These are phyloP conservation scores for Ceratobasidium papillatum DNA, from an alignment of 1,284 basidiomycete species.

Conservation along the genomic window DNA sequence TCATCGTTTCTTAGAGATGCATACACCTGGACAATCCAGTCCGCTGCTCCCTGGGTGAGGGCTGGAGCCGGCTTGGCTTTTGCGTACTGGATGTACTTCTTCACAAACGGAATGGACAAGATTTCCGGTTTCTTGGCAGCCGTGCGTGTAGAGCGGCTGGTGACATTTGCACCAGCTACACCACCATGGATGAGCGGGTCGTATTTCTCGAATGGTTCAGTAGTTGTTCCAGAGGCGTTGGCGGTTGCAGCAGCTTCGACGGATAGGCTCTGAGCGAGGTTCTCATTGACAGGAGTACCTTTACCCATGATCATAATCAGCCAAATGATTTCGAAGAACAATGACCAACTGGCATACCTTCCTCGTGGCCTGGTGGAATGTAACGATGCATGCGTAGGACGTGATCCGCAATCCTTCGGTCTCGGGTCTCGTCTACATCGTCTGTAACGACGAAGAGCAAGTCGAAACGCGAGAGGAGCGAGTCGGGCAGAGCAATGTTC, in stretches of 20 bases:
- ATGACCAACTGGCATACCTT: conserved; percentile 66
- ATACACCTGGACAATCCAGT: conserved; percentile 94
- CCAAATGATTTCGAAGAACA: neutral
- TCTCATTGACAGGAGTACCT: conserved; percentile 82
- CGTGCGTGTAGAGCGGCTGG: conserved; percentile 36
- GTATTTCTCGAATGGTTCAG: conserved; percentile 93
- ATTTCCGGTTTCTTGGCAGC: conserved; percentile 77
- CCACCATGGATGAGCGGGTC: conserved; percentile 95
- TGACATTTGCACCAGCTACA: conserved; percentile 55
- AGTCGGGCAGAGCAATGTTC: conserved; percentile 98
- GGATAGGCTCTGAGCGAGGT: conserved; percentile 84
- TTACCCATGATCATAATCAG: neutral
- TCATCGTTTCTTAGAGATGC: conserved; percentile 92
- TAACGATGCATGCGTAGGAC: conserved; percentile 98
- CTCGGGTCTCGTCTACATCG: conserved; percentile 94
- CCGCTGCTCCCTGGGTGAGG: conserved; percentile 92
- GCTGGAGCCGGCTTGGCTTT: conserved; percentile 87
- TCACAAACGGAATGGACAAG: conserved; percentile 92
- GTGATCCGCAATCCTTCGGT: conserved; percentile 96
- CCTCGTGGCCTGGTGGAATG: conserved; percentile 94
- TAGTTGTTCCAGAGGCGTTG: conserved; percentile 58
- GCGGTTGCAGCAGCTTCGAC: conserved; percentile 76
- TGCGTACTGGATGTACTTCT: conserved; percentile 99
- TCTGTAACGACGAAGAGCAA: conserved; percentile 98
- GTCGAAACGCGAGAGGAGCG: conserved; percentile 98